Evolutionary conservation across 306 rosid species (phyloP), one percentile per base, ranked within the genome.

Genomic region (Cicer judaicum): DNA sequence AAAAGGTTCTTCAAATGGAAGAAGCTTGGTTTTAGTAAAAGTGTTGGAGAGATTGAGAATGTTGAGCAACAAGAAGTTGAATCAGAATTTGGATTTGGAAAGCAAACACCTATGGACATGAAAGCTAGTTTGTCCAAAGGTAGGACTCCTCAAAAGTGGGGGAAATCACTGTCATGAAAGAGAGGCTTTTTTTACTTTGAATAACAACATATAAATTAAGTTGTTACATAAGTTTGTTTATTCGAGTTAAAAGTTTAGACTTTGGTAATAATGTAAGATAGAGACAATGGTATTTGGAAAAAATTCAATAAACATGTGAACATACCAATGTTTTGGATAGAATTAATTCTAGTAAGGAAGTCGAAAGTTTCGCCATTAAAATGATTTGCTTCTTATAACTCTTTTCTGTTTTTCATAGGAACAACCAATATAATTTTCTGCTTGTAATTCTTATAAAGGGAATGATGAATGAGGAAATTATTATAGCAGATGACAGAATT

Each of bases 1-100:
- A 88, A 77, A 73, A 82, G 92, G 10, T 11, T 90, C 63, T 90
- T 91, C 82, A 90, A 79, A 64, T 94, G 97, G 99, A 91, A 76
- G 89, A 90, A 24, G 59, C 73, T 91, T 36, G 88, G 87, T 2
- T 72, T 86, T 48, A 72, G 66, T 78, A 89, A 78, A 11, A 73
- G 15, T n/a, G 47, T 8, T 8, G 66, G 19, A 46, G 76, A 52
- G 15, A 64, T 68, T 39, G 89, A 78, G 56, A 84, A 73, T 18
- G 9, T 66, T 4, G 79, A 47, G 39, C 70, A 66, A 8, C 65
- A 73, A 8, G 84, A 38, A 14, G 72, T 50, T 64, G 84, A 65
- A 38, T 85, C 76, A 52, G 88, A 80, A 34, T 62, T 61, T 19
- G 90, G 80, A 29, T 84, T 77, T 68, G 97, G 87, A 18, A 44